Evolutionary conservation across 2,329 filamentous ascomycete species (phyloP), one percentile per base, ranked within the genome.

Genomic region (Chaetomium olivaceum): DNA sequence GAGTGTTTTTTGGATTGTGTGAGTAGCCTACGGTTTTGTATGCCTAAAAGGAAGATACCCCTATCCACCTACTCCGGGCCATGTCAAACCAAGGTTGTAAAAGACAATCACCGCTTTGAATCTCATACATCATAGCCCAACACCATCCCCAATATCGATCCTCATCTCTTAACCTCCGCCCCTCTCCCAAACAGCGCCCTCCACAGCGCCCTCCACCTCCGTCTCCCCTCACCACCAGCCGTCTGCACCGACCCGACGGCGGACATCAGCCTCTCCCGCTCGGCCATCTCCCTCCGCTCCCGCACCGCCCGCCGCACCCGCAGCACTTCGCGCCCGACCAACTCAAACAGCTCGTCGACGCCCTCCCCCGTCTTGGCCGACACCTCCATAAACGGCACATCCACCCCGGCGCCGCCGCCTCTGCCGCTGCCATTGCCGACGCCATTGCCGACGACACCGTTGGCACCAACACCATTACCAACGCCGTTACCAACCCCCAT

Each of bases 361-460:
- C 76, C 75, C 46, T 76, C 75, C n/a, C 77, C 78, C 21, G 75
- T 75, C 60, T 67, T 70, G 2, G 76, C 76, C 46, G 77, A 79
- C 1, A 75, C 74, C 69, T 78, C 76, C n/a, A 76, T 48, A 62
- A 76, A 78, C 16, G 67, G 31, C n/a, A 65, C 29, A 33, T 57
- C 19, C 31, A 3, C 23, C 25, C 21, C 12, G n/a, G 2, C 27
- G 11, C 36, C 27, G n/a, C n/a, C n/a, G n/a, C n/a, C n/a, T n/a
- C n/a, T n/a, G n/a, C n/a, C n/a, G n/a, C n/a, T n/a, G n/a, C n/a
- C n/a, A n/a, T n/a, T n/a, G n/a, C n/a, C n/a, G n/a, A n/a, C n/a
- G n/a, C n/a, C n/a, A n/a, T n/a, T n/a, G n/a, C n/a, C n/a, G n/a
- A n/a, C n/a, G n/a, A n/a, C n/a, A n/a, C n/a, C n/a, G n/a, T n/a